Evolutionary conservation across 805 yeast species (phyloP), one percentile per base, ranked within the genome.

Genomic region (Brettanomyces nanus): DNA sequence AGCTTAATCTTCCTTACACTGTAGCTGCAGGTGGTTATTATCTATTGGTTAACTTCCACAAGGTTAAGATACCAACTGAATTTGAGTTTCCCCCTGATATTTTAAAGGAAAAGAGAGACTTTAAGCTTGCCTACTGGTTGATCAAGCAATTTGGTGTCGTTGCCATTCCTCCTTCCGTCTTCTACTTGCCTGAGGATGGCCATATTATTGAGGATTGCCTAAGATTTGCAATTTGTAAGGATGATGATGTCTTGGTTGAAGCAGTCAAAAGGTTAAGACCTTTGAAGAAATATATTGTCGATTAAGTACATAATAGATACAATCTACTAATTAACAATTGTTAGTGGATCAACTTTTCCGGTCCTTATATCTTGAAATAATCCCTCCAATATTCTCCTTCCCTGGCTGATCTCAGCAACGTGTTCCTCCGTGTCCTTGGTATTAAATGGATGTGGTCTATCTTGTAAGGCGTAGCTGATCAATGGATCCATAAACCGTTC

Each of bases 111-210:
- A 90, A 95, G 13, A 77, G 77, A 45, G 98, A 92, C 63, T 92
- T 87, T 69, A 77, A 76, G 56, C 69, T 80, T 45, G 94, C 95
- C 1, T 85, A 85, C 62, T 92, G 97, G 97, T 69, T 92, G 42
- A 86, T 87, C 52, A 80, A 77, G 55, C 95, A 87, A 56, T 59
- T 90, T 41, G 98, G 98, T 9, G 94, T 92, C 29, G 97, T 92
- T 17, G 82, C 95, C 4, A 92, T 92, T 46, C 98, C 98, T 9
- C 97, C 97, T 21, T 82, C 95, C n/a, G 97, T 90, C 61, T 92
- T 92, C 54, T 77, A 85, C 52, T 71, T 78, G 31, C 73, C 77
- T 7, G 77, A 74, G 42, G 77, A 82, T 46, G 87, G 83, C 23
- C 66, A 73, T 39, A 76, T 80, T 14, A 87, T 90, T 39, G 95